These are phyloP conservation scores for Takakia lepidozioides DNA, from an alignment of 225 moss, liverwort and hornwort species.

Conservation along the genomic window DNA sequence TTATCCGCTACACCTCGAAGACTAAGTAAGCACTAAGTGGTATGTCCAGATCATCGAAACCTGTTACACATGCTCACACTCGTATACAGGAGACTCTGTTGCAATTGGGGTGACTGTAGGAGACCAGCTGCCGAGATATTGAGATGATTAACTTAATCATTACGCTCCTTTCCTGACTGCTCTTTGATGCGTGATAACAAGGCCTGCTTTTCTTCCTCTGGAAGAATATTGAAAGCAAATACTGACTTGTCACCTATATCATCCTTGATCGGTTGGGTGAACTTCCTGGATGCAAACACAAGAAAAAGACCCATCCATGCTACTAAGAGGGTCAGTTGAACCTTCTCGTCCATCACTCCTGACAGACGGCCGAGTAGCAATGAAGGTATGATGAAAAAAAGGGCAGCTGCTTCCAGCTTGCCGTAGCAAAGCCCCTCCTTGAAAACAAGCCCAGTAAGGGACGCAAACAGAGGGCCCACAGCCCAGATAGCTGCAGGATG, in stretches of 20 bases:
- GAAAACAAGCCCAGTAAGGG: slow-evolving; percentile 92
- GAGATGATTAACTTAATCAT: too few relatives aligned
- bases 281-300: slow-evolving; percentile 86
- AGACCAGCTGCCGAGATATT: too few relatives aligned
- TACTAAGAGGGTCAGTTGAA: slow-evolving; percentile 63
- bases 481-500: slow-evolving; percentile 86
- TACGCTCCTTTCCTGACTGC: slow-evolving; percentile 15
- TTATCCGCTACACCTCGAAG: too few relatives aligned
- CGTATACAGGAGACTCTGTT: too few relatives aligned
- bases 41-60: too few relatives aligned
- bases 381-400: slow-evolving; percentile 78
- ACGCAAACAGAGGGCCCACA: slow-evolving; percentile 87
- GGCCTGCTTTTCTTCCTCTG: slow-evolving; percentile 55
- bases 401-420: slow-evolving; percentile 80
- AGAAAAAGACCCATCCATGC: slow-evolving; percentile 79
- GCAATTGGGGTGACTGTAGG: too few relatives aligned
- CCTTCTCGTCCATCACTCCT: slow-evolving; percentile 73
- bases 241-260: slow-evolving; percentile 99
- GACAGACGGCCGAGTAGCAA: slow-evolving; percentile 89
- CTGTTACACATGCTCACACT: too few relatives aligned
- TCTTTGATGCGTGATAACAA: slow-evolving; percentile 32
- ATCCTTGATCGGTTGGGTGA: slow-evolving; percentile 92
- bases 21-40: too few relatives aligned
- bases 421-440: slow-evolving; percentile 99
- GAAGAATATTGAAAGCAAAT: slow-evolving; percentile 77